A percentile compares a stretch with the other conserved stretches of the same genome.
These are phyloP conservation scores for Centaurea solstitialis DNA, from an alignment of 129 eudicot genomes.

Conservation along the genomic window DNA sequence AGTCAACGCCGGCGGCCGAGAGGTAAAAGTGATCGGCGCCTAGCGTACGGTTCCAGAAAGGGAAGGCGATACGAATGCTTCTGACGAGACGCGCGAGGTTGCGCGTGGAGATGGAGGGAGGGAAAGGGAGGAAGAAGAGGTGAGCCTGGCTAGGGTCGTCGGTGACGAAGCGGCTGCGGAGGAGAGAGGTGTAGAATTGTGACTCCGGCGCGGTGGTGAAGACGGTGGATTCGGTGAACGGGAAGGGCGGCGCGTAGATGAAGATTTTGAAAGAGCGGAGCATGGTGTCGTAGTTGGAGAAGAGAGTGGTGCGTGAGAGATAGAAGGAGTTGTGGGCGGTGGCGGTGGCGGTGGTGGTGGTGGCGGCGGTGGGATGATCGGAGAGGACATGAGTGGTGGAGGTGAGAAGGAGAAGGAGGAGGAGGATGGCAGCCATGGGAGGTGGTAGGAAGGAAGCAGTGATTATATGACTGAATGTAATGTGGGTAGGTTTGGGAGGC, in stretches of 20 bases:
- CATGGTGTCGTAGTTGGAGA: constrained; percentile 71
- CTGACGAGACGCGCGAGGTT: constrained; percentile 53
- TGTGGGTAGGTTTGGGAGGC: constrained; percentile 28
- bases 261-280: constrained; percentile 62
- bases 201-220: constrained; percentile 41
- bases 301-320: constrained; percentile 63
- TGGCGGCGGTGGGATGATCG: constrained; percentile 30
- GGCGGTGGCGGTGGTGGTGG: constrained; percentile 24
- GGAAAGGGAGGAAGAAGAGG: constrained; percentile 62
- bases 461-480: constrained; percentile 1
- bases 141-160: constrained; percentile 57
- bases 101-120: constrained; percentile 60
- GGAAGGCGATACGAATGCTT: constrained; percentile 38
- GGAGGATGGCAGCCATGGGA: constrained; percentile 33
- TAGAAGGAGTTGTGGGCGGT: constrained; percentile 34
- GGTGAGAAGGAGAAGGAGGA: constrained; percentile 39
- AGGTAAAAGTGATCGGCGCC: constrained; percentile 92
- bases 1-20: constrained; percentile 67
- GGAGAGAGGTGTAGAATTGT: constrained; percentile 49
- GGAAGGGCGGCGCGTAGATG: constrained; percentile 51
- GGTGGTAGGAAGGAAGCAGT: background rate
- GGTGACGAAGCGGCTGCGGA: constrained; percentile 45
- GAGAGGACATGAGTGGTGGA: constrained; percentile 30
- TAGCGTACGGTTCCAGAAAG: constrained; percentile 86
- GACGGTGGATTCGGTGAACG: constrained; percentile 14